Evolutionary conservation across 2,329 filamentous ascomycete species (phyloP), one percentile per base, ranked within the genome.

Genomic region (Lachnellula cervina): DNA sequence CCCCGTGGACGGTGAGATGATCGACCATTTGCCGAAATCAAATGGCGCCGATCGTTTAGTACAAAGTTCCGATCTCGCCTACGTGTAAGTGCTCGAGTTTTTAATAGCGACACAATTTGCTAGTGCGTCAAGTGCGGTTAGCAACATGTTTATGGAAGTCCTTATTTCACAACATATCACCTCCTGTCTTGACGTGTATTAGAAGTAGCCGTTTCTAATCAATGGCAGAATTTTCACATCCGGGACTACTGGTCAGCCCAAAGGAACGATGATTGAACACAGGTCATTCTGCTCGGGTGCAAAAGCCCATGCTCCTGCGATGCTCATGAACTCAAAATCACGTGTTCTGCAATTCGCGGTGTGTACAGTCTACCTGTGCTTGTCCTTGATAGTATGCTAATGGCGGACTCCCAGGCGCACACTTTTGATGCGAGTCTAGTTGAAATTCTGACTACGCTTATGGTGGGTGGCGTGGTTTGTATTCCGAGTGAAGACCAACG

Each of bases 221-320:
- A 17, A 23, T 23, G 23, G 16, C 9, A 47, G 44, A 3, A 59
- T 66, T 2, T 65, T 59, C 46, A 66, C 64, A 34, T 64, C 60
- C 17, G 64, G 64, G 6, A 59, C 52, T 4, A 66, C 65, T 21
- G 65, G 65, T 35, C 49, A 47, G 11, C 65, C 65, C 2, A 67
- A 67, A 25, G 63, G 49, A 6, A 56, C 47, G 5, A 43, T 63
- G 3, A 49, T 59, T 19, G 51, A 61, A 16, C 61, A 65, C 42
- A 32, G 17, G 13, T 34, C 58, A 17, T 56, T 57, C 28, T 58
- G 51, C 28, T 49, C 54, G 9, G 50, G 58, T 11, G 56, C 57
- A 13, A 23, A 23, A n/a, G 48, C 50, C 4, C 55, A 62, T 21
- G 56, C 40, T 7, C n/a, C 13, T 21, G 52, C 47, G 11, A 42